Evolutionary conservation across 108 stramenopile genomes (phyloP), one percentile per base, ranked within the genome.

Genomic region (Nitzschia sp.): DNA sequence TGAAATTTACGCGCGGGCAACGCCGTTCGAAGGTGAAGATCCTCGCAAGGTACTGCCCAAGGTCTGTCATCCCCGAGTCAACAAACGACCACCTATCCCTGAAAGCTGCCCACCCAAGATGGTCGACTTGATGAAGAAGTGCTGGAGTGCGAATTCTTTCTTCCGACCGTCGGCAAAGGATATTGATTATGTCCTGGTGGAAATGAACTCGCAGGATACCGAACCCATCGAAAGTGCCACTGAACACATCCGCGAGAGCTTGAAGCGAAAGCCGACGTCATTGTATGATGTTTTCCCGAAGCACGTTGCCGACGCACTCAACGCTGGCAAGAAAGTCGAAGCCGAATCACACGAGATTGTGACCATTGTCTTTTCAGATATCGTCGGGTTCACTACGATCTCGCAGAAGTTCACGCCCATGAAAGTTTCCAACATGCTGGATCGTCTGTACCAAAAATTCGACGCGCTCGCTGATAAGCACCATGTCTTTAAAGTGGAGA

Each of bases 401-500:
- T 76, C 81, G 9, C 31, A 45, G 18, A 27, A 46, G 11, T 54
- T 87, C 35, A 28, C 76, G 27, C 82, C 82, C 19, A 24, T 68
- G 27, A 72, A 84, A 55, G 76, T 82, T 25, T 77, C 79, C 15
- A 68, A 66, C 25, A 76, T 86, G 85, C 66, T 86, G 3, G 77
- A 83, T 75, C 60, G 73, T 24, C 60, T 86, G 66, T 86, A 83
- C 59, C 51, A 24, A 9, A 67, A 67, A 28, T 83, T 86, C 29
- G 85, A 86, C 49, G 27, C 6, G 4, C 55, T 87, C 13, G 71
- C 75, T 13, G 47, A 32, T 18, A 77, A 77, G 49, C 79, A 87
- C 60, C 65, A 77, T 42, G 68, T 87, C 8, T 87, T 82, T 70
- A 87, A 84, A 54, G 78, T 86, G 5, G 85, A 86, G 42, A 83